These are phyloP conservation scores for Talaromyces proteolyticus DNA, from an alignment of 495 filamentous ascomycete species.

Conservation along the genomic window DNA sequence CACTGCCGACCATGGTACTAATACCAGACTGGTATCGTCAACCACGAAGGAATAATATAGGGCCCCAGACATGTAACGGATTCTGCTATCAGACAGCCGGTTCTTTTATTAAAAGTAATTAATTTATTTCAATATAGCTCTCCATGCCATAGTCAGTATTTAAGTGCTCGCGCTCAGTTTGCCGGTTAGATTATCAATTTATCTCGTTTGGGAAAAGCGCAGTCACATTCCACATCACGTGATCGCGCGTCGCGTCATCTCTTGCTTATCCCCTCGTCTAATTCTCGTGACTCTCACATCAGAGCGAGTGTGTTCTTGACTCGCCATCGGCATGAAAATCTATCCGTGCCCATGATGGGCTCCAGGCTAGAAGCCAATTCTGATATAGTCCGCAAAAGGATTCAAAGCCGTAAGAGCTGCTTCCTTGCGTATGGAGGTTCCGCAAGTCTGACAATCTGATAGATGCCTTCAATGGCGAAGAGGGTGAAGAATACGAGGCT, in stretches of 20 bases:
- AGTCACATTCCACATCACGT: neutral
- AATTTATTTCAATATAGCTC: no score
- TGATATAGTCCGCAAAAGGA: conserved; percentile 71
- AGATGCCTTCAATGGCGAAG: conserved; percentile 62
- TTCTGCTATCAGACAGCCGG: no score
- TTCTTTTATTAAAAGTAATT: no score
- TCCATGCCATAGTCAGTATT: no score
- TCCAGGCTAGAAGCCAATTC: conserved; percentile 74
- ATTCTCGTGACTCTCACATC: neutral
- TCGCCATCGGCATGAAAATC: conserved; percentile 10
- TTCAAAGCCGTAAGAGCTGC: conserved; percentile 53
- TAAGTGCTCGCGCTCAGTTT: no score
- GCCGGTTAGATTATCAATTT: no score
- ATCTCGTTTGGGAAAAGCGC: neutral
- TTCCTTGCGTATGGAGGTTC: neutral
- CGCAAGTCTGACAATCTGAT: conserved; percentile 6
- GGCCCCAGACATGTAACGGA: no score
- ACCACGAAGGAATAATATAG: no score
- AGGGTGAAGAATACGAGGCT: conserved; percentile 83
- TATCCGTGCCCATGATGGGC: conserved; percentile 56
- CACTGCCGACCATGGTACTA: neutral
- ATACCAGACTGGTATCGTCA: no score
- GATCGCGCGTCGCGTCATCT: conserved; percentile 1
- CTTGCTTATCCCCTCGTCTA: no score
- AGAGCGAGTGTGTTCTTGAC: no score